Percentiles rank a stretch among this genome's conserved stretches.
These are phyloP conservation scores for Elaeis oleifera DNA, from an alignment of 202 grass and related monocot species.

Conservation along the genomic window DNA sequence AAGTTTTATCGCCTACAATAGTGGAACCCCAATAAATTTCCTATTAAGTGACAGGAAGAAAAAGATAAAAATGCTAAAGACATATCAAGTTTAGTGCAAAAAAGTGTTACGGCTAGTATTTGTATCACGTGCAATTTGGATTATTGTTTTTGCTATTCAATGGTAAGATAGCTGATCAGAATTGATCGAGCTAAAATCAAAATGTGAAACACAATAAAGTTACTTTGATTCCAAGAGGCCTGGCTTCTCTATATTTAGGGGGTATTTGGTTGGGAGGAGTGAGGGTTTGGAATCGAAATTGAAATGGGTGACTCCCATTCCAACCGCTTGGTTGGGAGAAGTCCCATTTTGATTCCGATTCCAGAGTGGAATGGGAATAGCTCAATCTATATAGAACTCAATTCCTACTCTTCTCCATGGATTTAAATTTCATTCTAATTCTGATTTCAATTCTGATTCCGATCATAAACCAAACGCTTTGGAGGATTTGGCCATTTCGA, in stretches of 20 bases:
- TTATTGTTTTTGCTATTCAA: slow-evolving; percentile 94
- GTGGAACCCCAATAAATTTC: slow-evolving; percentile 4
- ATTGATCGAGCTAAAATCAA: slow-evolving; percentile 32
- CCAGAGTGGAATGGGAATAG: too few species aligned
- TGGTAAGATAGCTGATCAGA: slow-evolving; percentile 76
- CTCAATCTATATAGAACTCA: too few species aligned
- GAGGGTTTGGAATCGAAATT: too few species aligned
- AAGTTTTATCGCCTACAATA: not conserved
- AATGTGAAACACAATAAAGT: not conserved
- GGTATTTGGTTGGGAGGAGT: too few species aligned
- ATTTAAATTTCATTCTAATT: too few species aligned
- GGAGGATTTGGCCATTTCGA: too few species aligned
- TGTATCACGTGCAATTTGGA: slow-evolving; percentile 54
- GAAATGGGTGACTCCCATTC: too few species aligned
- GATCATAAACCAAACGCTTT: too few species aligned
- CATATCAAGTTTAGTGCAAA: slow-evolving; percentile 49
- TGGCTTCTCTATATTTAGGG: slow-evolving; percentile 5
- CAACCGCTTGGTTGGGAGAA: too few species aligned
- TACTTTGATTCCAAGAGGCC: not conserved
- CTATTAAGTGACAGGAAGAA: slow-evolving; percentile 14
- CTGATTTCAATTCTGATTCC: too few species aligned
- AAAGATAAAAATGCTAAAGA: slow-evolving; percentile 4
- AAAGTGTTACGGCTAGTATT: slow-evolving; percentile 55
- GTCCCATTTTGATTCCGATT: too few species aligned
- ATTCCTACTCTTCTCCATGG: too few species aligned